phyloP scores from a whole-genome alignment of 1,284 basidiomycete species.

The Peniophora sp. region DNA sequence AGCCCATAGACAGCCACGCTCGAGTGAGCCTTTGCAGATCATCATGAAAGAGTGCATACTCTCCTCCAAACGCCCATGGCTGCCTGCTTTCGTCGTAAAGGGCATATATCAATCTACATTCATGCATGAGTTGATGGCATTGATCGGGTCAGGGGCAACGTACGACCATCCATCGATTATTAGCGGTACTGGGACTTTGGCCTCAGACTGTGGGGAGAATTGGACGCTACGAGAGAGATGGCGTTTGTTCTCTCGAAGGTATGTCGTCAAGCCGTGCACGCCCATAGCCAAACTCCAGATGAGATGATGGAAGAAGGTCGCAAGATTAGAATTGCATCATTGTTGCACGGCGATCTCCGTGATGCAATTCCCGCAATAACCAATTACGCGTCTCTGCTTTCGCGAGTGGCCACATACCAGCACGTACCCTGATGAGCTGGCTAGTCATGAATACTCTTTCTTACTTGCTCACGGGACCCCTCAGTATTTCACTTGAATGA shows the following conservation, averaged over 20 bases:
- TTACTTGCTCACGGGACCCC: too few species aligned
- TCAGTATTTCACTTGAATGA: too few species aligned
- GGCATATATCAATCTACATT: constrained; percentile 69
- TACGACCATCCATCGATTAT: constrained; percentile 88
- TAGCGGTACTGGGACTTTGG: constrained; percentile 27
- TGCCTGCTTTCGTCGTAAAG: constrained; percentile 56
- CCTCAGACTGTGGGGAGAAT: constrained; percentile 19
- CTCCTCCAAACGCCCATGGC: constrained; percentile 84
- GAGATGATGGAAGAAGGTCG: constrained; percentile 1
- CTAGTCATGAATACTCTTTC: too few species aligned
- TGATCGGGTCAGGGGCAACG: constrained; percentile 28
- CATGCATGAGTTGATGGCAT: constrained; percentile 8
- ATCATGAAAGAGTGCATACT: constrained; percentile 56
- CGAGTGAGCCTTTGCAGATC: constrained; percentile 47
- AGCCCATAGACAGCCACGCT: constrained; percentile 68
- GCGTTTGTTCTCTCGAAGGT: constrained; percentile 66
- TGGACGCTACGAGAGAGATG: constrained; percentile 44
- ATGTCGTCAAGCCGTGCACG: constrained; percentile 74
- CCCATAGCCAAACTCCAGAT: constrained; percentile 50
- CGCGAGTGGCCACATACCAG: too few species aligned
- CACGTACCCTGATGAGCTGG: too few species aligned
- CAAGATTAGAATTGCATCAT: too few species aligned
- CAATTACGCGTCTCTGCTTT: too few species aligned
- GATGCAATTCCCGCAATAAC: too few species aligned
- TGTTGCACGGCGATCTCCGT: too few species aligned